Evolutionary conservation across 345 rosid species (phyloP), one percentile per base, ranked within the genome.

Genomic region (Psidium friedrichsthalianum): DNA sequence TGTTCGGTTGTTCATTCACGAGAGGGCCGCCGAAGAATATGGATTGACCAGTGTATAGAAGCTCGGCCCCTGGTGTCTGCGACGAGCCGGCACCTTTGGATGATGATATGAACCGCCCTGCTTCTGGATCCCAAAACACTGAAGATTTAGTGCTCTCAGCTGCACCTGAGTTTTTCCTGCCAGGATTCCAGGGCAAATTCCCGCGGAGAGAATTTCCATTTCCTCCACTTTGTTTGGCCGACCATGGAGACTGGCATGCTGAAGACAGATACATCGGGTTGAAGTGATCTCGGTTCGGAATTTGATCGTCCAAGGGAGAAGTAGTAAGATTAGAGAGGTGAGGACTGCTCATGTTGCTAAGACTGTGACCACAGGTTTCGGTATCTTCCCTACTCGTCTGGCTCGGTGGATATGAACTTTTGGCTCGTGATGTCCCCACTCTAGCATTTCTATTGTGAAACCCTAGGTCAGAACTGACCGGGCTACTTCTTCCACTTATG

Each of bases 41-140:
- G 52, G 95, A 89, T 81, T 91, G 95, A 58, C 93, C 94, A 0
- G 93, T 84, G 89, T 92, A 88, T 52, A 90, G 84, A 85, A 94
- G 93, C 87, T 95, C 96, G 25, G 92, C 44, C 83, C 95, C 90
- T 0, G 91, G 90, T 58, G 78, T 87, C 90, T 89, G 94, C 8
- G 89, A 87, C 40, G 90, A 52, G 11, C 85, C 85, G 6, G 82
- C 90, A 55, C 78, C 89, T 64, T 86, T 59, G 32, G 94, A 90
- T 1, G 96, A 90, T 44, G 96, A 92, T 47, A 94, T 94, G 21
- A 94, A 96, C 83, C 96, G 93, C 82, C 96, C 96, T 6, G 98
- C 98, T 89, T 94, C 96, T 69, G 90, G 97, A 90, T 96, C 97
- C 99, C 99, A 95, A 83, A 92, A 90, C 11, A 96, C 97, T 13